Percentiles rank a stretch among this genome's conserved stretches.
Conservation (phyloP, 2,329 filamentous ascomycete species). For the Sclerotinia subarctica region DNA sequence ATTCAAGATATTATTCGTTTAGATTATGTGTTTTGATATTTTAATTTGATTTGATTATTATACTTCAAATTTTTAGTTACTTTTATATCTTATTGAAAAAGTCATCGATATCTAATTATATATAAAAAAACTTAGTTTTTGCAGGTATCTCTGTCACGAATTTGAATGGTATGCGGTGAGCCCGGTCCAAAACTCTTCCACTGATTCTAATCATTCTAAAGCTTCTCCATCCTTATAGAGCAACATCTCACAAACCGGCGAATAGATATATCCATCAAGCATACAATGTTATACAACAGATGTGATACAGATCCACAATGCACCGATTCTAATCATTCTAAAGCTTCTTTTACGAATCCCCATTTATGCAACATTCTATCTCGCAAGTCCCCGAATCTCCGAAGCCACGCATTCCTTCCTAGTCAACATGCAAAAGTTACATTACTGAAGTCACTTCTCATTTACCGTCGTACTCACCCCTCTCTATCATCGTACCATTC, state of each 20-base stretch:
- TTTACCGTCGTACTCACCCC: slow-evolving; percentile 6
- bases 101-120: too few relatives aligned
- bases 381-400: slow-evolving; percentile 19
- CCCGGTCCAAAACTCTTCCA: too few relatives aligned
- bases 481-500: not conserved
- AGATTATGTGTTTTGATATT: too few relatives aligned
- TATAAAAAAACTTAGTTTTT: too few relatives aligned
- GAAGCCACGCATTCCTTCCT: slow-evolving; percentile 17
- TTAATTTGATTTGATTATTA: too few relatives aligned
- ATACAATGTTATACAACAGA: not conserved
- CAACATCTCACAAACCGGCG: not conserved
- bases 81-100: too few relatives aligned
- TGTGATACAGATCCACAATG: not conserved
- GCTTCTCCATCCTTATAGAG: not conserved
- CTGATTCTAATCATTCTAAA: not conserved
- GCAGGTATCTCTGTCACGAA: too few relatives aligned
- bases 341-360: slow-evolving; percentile 1
- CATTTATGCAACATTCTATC: not conserved
- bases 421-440: slow-evolving; percentile 5
- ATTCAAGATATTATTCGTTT: too few relatives aligned
- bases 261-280: not conserved
- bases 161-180: too few relatives aligned
- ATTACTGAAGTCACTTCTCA: slow-evolving; percentile 3
- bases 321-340: slow-evolving; percentile 14
- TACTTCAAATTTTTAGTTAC: too few relatives aligned